phyloP scores from a whole-genome alignment of 768 basidiomycete genomes.

The Hygrocybe coccinea region DNA sequence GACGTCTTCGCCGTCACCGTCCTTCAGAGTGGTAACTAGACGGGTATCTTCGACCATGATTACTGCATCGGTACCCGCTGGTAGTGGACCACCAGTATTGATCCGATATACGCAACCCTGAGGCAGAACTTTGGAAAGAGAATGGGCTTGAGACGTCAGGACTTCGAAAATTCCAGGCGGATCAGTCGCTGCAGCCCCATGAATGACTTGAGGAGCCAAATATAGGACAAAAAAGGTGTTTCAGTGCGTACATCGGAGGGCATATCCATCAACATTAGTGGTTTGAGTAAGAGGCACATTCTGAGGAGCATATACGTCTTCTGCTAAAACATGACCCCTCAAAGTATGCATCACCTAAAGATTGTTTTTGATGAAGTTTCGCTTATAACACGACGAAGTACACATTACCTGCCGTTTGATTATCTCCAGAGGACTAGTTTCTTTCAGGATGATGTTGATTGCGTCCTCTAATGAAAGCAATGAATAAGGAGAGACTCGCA shows the following conservation, averaged over 20 bases:
- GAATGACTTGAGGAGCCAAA: neutral
- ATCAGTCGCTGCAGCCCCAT: constrained; percentile 47
- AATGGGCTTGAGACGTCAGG: constrained; percentile 52
- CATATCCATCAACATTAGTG: constrained; percentile 89
- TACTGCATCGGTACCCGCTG: constrained; percentile 67
- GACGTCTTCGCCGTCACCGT: constrained; percentile 24
- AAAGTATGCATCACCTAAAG: constrained; percentile 55
- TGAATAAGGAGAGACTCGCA: constrained; percentile 73
- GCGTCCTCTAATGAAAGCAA: constrained; percentile 65
- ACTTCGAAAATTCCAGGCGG: constrained; percentile 64
- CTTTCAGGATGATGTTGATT: constrained; percentile 47
- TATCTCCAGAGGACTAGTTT: constrained; percentile 41
- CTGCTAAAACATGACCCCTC: constrained; percentile 67
- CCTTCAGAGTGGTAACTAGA: constrained; percentile 50
- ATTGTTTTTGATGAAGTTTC: neutral
- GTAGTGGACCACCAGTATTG: constrained; percentile 83
- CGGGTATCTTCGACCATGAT: constrained; percentile 94
- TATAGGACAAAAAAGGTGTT: constrained; percentile 14
- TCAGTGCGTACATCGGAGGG: constrained; percentile 69
- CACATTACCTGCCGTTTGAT: constrained; percentile 40
- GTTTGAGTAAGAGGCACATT: constrained; percentile 62
- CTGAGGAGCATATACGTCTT: constrained; percentile 62
- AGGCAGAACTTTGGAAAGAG: constrained; percentile 44
- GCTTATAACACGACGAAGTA: constrained; percentile 1
- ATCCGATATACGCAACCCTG: constrained; percentile 61